Base-by-base conservation (phyloP, 768 basidiomycete species). In the Auriscalpium orientale region DNA sequence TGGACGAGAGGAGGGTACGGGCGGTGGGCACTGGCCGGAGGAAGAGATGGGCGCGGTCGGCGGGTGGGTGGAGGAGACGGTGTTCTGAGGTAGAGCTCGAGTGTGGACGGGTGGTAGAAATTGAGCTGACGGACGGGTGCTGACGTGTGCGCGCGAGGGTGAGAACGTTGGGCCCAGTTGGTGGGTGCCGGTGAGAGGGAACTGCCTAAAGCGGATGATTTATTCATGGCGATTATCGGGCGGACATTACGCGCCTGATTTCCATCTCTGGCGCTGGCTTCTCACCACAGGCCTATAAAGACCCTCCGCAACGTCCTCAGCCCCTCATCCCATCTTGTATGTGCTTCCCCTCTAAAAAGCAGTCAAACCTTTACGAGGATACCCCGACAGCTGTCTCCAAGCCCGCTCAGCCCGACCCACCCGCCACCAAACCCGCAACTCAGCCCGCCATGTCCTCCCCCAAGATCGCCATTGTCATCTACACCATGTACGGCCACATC, bases 401-500 rank as follows among this genome's bases (percentile, higher is more conserved):
- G 18, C 7, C 40, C 18, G 15, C 13, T 4, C 40, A 43, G 18
- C 40, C 65, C 52, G 51, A 56, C 62, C 43, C 64, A 55, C 56
- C 62, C 2, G 49, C 57, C 34, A 28, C 56, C 9, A 35, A 46
- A 10, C 33, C 52, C 10, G 21, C 54, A 36, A 21, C 59, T 3
- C 16, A 48, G 22, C 22, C 43, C 47, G 18, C 50, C 21, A 50
- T 50, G 58, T 38, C 78, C 43, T 59, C 74, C 50, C 84, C 87
- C 22, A 79, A 68, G 60, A 69, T 88, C 60, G 85, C 85, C 53
- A 86, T 89, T 62, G 59, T 89, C 63, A 82, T 89, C 70, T 90
- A 89, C 71, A 70, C 84, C 18, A 69, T 88, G 74, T 87, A 85
- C 67, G 85, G 85, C 60, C 89, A 91, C 67, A 80, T 90, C 68